A percentile compares a stretch with the other conserved stretches of the same genome.
phyloP scores from a whole-genome alignment of 1,284 basidiomycete genomes.

The Boletus hoseneyae region DNA sequence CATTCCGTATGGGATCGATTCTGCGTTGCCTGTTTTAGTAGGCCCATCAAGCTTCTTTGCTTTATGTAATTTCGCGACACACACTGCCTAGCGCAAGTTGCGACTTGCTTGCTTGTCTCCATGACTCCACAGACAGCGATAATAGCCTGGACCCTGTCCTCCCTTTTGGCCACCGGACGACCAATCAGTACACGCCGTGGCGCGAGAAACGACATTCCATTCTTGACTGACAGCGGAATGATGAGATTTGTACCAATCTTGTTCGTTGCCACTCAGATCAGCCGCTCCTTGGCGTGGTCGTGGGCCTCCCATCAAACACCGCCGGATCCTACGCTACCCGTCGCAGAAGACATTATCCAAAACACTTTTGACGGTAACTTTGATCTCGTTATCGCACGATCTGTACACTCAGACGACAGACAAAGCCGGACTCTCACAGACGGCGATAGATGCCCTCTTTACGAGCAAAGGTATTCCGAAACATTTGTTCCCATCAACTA shows the following conservation, averaged over 20 bases:
- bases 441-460: slow-evolving; percentile 17
- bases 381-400: slow-evolving; percentile 12
- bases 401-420: slow-evolving; percentile 11
- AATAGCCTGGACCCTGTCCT: not conserved
- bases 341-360: slow-evolving; percentile 9
- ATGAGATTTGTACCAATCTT: slow-evolving; percentile 12
- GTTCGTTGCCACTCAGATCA: slow-evolving; percentile 13
- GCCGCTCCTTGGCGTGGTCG: slow-evolving; percentile 26
- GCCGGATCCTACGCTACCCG: slow-evolving; percentile 9
- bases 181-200: not conserved
- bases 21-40: slow-evolving; percentile 2
- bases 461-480: slow-evolving; percentile 20
- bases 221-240: slow-evolving; percentile 6
- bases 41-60: slow-evolving; percentile 12
- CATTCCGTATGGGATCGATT: not conserved
- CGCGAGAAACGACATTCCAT: slow-evolving; percentile 1
- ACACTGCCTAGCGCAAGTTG: not conserved
- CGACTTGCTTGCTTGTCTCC: not conserved
- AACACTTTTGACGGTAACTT: slow-evolving; percentile 24
- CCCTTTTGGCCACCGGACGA: not conserved
- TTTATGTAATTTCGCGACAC: not conserved
- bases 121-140: not conserved
- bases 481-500: slow-evolving; percentile 1
- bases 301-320: slow-evolving; percentile 27
- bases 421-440: slow-evolving; percentile 21